Percentiles rank a stretch among this genome's conserved stretches.
phyloP scores from a whole-genome alignment of 192 early-diverging fungal species.

The Backusella macrospora region DNA sequence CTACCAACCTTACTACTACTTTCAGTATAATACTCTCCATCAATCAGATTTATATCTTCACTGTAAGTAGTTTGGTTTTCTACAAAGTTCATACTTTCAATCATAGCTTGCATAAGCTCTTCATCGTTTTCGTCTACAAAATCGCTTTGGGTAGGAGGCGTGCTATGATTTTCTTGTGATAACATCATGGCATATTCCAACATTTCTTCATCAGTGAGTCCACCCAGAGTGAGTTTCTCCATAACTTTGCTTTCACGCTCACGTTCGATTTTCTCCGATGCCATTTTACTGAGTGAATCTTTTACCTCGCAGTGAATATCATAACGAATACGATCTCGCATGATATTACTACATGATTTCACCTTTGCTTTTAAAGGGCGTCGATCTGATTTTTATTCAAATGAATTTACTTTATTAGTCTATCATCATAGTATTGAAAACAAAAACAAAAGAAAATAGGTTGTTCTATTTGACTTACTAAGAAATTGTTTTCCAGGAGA shows the following conservation, averaged over 20 bases:
- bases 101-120: constrained; percentile 35
- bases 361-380: constrained; percentile 19
- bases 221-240: constrained; percentile 40
- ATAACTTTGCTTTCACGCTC: constrained; percentile 15
- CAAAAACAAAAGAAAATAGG: too few species aligned
- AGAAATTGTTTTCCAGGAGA: constrained; percentile 42
- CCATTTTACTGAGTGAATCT: constrained; percentile 33
- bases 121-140: constrained; percentile 33
- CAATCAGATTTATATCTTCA: neutral
- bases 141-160: neutral
- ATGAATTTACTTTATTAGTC: too few species aligned
- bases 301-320: constrained; percentile 50
- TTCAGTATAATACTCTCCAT: neutral
- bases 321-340: constrained; percentile 25
- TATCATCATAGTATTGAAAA: too few species aligned
- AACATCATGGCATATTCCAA: constrained; percentile 62
- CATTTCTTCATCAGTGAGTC: constrained; percentile 59
- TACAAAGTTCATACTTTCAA: constrained; percentile 36
- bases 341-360: neutral
- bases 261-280: constrained; percentile 35
- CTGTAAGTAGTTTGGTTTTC: neutral
- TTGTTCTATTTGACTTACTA: constrained; percentile 22
- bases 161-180: constrained; percentile 27
- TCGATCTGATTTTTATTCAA: constrained; percentile 1
- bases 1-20: neutral